Evolutionary conservation across 1,139 yeast species (phyloP).

Genomic region (Blastobotrys serpentis): DNA sequence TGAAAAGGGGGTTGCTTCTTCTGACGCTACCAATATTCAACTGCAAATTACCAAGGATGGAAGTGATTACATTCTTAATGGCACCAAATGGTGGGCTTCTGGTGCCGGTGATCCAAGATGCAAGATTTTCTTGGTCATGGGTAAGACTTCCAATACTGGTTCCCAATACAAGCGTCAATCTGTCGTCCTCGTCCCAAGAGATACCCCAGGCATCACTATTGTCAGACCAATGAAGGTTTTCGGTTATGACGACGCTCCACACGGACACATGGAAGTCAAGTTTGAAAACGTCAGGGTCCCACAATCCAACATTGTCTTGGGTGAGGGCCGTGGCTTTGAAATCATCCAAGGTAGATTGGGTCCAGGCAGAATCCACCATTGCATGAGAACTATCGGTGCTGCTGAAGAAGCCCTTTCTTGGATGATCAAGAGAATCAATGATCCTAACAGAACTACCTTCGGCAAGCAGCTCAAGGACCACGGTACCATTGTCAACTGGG

Average conservation of each 20-base stretch:
- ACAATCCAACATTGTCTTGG: constrained; percentile 43
- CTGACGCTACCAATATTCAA: constrained; percentile 66
- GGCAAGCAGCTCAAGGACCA: constrained; percentile 55
- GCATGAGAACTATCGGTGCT: constrained; percentile 67
- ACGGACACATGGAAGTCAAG: constrained; percentile 65
- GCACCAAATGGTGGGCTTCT: constrained; percentile 74
- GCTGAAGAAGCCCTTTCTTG: constrained; percentile 60
- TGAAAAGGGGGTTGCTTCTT: constrained; percentile 63
- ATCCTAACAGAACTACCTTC: constrained; percentile 50
- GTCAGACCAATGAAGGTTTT: constrained; percentile 58
- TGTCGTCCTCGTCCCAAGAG: constrained; percentile 57
- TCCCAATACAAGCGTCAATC: constrained; percentile 57
- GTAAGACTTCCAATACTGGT: constrained; percentile 46
- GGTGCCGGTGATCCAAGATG: constrained; percentile 75
- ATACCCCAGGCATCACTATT: constrained; percentile 54
- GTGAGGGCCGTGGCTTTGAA: constrained; percentile 63
- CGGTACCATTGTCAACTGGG: constrained; percentile 52
- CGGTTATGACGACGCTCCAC: constrained; percentile 74
- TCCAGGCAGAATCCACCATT: constrained; percentile 73
- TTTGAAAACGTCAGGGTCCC: constrained; percentile 56
- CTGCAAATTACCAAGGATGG: constrained; percentile 48
- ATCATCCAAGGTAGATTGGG: constrained; percentile 69
- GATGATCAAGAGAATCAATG: constrained; percentile 55
- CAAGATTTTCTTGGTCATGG: constrained; percentile 61
- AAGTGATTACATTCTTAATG: constrained; percentile 58